These are phyloP conservation scores for Delitschia confertaspora DNA, from an alignment of 495 filamentous ascomycete genomes.

Conservation along the genomic window DNA sequence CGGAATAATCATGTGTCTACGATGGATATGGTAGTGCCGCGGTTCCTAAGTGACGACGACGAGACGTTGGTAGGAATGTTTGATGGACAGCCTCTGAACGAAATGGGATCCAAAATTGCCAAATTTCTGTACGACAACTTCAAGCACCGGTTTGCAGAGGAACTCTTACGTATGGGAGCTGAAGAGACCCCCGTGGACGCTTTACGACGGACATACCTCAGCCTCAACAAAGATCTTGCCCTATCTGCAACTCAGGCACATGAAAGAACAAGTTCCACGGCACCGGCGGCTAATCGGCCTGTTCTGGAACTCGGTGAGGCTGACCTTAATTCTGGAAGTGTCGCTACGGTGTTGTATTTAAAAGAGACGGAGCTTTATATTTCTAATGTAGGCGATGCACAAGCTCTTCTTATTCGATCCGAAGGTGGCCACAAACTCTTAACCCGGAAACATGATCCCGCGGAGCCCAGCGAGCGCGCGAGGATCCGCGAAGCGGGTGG, in stretches of 20 bases:
- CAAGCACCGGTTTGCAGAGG: conserved; percentile 67
- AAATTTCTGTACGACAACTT: conserved; percentile 96
- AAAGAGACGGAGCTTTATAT: conserved; percentile 84
- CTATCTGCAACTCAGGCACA: conserved; percentile 73
- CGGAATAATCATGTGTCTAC: conserved; percentile 90
- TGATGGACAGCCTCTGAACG: conserved; percentile 78
- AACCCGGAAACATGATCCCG: conserved; percentile 87
- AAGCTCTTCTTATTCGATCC: conserved; percentile 85
- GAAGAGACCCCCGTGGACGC: conserved; percentile 74
- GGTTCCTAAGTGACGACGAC: conserved; percentile 81
- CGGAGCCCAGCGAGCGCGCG: conserved; percentile 68
- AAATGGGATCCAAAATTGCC: conserved; percentile 84
- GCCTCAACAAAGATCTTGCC: conserved; percentile 88
- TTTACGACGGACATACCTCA: conserved; percentile 73
- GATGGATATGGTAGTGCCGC: conserved; percentile 93
- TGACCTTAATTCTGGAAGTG: conserved; percentile 79
- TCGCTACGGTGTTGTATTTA: conserved; percentile 86
- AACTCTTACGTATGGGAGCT: conserved; percentile 60
- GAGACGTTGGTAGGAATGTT: conserved; percentile 91
- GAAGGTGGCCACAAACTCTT: conserved; percentile 71
- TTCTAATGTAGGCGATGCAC: conserved; percentile 90
- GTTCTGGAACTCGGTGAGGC: conserved; percentile 69
- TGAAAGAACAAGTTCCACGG: conserved; percentile 50
- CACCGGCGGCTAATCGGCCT: conserved; percentile 54
- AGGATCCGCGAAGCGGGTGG: conserved; percentile 92